phyloP scores from a whole-genome alignment of 305 asterid genomes.

The Fraxinus baroniana region DNA sequence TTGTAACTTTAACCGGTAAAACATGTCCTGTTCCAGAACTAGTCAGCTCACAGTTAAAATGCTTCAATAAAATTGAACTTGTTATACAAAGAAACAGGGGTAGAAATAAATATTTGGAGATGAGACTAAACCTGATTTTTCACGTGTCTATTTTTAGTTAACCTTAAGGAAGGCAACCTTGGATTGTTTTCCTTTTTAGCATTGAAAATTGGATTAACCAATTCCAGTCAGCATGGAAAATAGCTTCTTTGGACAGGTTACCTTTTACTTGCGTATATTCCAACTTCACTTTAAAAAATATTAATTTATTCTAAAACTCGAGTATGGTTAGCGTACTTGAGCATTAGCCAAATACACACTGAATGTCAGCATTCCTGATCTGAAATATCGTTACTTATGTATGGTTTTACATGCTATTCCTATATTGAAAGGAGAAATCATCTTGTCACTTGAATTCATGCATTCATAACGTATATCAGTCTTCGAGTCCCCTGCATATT shows the following conservation, averaged over 20 bases:
- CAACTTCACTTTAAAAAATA: not conserved
- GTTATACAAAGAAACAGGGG: not conserved
- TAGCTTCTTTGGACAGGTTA: not conserved
- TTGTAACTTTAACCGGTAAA: not conserved
- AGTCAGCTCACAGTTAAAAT: not conserved
- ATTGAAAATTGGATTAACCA: not conserved
- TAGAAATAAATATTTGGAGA: not conserved
- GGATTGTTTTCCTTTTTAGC: not conserved
- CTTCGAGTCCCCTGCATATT: not conserved
- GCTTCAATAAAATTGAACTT: not conserved
- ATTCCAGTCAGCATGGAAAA: not conserved
- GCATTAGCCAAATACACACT: not conserved
- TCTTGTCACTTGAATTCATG: not conserved
- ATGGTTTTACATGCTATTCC: not conserved
- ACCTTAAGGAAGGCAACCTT: not conserved
- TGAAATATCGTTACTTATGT: not conserved
- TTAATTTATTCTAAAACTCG: not conserved
- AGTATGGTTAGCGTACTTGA: not conserved
- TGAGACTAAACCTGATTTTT: not conserved
- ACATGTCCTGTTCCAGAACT: not conserved
- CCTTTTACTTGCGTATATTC: not conserved
- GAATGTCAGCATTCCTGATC: not conserved
- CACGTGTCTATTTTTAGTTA: not conserved
- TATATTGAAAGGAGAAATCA: not conserved
- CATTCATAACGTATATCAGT: not conserved